Evolutionary conservation across 495 filamentous ascomycete species (phyloP).

Genomic region (Talaromyces thailandensis): DNA sequence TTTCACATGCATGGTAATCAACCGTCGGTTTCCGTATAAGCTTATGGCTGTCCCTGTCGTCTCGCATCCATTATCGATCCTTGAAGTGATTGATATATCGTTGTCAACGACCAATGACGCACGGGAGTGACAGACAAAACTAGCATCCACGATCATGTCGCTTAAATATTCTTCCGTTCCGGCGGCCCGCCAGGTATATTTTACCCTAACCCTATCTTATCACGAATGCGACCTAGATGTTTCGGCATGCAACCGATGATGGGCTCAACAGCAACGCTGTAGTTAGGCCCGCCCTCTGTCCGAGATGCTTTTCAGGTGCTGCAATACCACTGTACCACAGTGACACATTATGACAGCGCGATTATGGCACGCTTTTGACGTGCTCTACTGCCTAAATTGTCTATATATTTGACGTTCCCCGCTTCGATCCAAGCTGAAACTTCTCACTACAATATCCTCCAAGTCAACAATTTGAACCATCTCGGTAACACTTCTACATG

Average conservation of each 20-base stretch:
- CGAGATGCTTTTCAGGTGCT: not conserved
- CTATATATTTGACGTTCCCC: not conserved
- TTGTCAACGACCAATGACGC: not conserved
- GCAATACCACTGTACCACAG: not conserved
- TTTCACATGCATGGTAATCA: not conserved
- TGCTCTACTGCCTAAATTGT: not conserved
- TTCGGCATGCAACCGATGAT: not conserved
- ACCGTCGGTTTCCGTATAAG: not conserved
- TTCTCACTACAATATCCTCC: not conserved
- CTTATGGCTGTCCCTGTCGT: not conserved
- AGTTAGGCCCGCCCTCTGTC: not conserved
- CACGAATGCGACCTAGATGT: not conserved
- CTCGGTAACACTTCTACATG: not conserved
- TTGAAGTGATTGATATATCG: not conserved
- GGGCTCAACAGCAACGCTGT: not conserved
- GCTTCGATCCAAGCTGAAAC: not conserved
- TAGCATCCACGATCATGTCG: not conserved
- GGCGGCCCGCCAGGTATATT: not conserved
- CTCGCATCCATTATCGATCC: not conserved
- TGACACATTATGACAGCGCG: not conserved
- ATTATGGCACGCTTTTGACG: not conserved
- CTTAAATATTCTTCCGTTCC: constrained; percentile 1
- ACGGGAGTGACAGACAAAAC: not conserved
- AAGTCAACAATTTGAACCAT: too few species aligned
- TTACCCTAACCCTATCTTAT: not conserved